Conservation (phyloP, 495 filamentous ascomycete species). For the Neurospora intermedia region DNA sequence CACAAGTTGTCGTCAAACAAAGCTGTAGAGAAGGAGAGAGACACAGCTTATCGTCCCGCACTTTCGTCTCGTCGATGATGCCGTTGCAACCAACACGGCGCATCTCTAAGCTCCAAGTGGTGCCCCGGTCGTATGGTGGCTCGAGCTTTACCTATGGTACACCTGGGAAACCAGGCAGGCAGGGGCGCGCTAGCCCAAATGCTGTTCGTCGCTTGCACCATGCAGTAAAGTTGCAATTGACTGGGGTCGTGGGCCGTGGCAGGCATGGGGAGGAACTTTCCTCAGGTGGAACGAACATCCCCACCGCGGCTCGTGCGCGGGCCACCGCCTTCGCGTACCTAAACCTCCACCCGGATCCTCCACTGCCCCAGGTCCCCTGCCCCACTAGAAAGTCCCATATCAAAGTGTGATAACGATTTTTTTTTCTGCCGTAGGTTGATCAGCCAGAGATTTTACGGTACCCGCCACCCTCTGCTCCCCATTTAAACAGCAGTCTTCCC, state of each 20-base stretch:
- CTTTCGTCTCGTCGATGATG: background rate
- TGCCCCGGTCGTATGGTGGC: background rate
- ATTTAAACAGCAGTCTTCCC: conserved; percentile 13
- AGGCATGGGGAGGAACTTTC: background rate
- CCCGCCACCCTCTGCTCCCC: conserved; percentile 18
- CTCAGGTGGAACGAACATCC: background rate
- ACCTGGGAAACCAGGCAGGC: background rate
- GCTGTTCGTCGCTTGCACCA: background rate
- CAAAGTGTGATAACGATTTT: conserved; percentile 8
- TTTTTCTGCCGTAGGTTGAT: conserved; percentile 1
- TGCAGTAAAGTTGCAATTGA: background rate
- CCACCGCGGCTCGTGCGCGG: background rate
- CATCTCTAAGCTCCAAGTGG: background rate
- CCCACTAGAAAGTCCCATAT: conserved; percentile 10
- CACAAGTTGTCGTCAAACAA: background rate
- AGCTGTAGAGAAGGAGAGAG: background rate
- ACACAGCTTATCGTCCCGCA: background rate
- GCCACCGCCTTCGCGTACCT: background rate
- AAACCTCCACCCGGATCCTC: background rate
- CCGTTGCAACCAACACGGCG: background rate
- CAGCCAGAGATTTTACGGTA: background rate
- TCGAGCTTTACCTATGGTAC: background rate
- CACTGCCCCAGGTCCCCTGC: background rate
- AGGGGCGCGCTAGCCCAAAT: background rate
- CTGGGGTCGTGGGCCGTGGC: background rate